Evolutionary conservation across 805 yeast species (phyloP), one percentile per base, ranked within the genome.

Genomic region (Wickerhamiella azyma): DNA sequence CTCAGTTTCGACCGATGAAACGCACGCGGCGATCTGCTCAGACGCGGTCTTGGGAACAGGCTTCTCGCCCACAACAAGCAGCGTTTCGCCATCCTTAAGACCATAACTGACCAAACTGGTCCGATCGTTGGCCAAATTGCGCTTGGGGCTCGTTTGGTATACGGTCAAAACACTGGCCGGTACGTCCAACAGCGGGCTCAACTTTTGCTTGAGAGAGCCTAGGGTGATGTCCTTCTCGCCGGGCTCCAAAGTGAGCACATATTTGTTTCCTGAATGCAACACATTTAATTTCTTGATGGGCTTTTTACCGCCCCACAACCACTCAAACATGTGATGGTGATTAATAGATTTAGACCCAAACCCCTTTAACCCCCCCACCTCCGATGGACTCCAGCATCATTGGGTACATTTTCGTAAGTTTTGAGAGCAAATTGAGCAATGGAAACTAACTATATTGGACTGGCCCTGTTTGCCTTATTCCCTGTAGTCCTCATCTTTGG

Each of bases 221-320:
- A 88, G 29, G 16, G 79, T 74, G 9, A 88, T 76, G 1, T 94
- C 94, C 43, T 71, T 49, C 76, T 88, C 5, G 19, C 50, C 55
- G 2, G 39, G 39, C 41, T 48, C 50, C 41, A 60, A 55, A 9
- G 49, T 43, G 8, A 60, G 50, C 30, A 47, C 50, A 39, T 48
- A 49, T 13, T 52, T 49, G 33, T 53, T 48, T 26, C 51, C 51
- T 17, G 52, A 51, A 44, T 48, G 48, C 35, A 53, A 55, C 14
- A 58, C 56, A 7, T 46, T 28, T 30, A 58, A 46, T 44, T 26
- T 21, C 11, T 30, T 16, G 21, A 42, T 42, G n/a, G 39, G 40
- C 11, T n/a, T 16, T n/a, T 24, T 14, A 18, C 14, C 10, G 13
- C 43, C 35, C 43, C 43, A 40, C 16, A 24, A 13, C 24, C 37